Evolutionary conservation across 495 filamentous ascomycete genomes (phyloP).

Genomic region (Aspergillus mulundensis): DNA sequence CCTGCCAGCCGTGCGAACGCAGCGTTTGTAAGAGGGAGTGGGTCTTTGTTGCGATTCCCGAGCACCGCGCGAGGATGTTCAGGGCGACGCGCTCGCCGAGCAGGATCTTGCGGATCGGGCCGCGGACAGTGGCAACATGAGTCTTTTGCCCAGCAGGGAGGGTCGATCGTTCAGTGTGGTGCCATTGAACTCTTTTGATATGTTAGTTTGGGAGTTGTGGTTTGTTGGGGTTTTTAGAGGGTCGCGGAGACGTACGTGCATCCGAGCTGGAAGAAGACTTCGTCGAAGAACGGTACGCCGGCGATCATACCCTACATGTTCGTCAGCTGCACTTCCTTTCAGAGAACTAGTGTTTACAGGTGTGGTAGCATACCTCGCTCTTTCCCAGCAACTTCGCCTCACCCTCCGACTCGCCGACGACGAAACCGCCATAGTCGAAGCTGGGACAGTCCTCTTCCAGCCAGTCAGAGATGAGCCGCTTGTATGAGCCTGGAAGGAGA

Average conservation of each 20-base stretch:
- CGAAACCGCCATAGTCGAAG: slow-evolving; percentile 95
- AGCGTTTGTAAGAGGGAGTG: slow-evolving; percentile 48
- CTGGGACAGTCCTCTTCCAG: slow-evolving; percentile 92
- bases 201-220: neutral
- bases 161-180: slow-evolving; percentile 67
- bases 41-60: slow-evolving; percentile 77
- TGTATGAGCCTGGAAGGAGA: slow-evolving; percentile 81
- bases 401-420: slow-evolving; percentile 74
- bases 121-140: slow-evolving; percentile 75
- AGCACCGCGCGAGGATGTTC: slow-evolving; percentile 88
- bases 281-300: slow-evolving; percentile 91
- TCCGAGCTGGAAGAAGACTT: slow-evolving; percentile 84
- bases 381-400: slow-evolving; percentile 89
- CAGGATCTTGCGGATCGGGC: slow-evolving; percentile 79
- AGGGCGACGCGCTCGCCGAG: slow-evolving; percentile 91
- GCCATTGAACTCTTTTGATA: slow-evolving; percentile 70
- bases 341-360: neutral
- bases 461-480: slow-evolving; percentile 75
- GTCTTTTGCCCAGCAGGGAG: slow-evolving; percentile 46
- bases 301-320: slow-evolving; percentile 67
- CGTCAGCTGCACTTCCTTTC: neutral
- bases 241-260: slow-evolving; percentile 56
- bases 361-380: slow-evolving; percentile 46
- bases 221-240: neutral
- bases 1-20: slow-evolving; percentile 64